These are phyloP conservation scores for Pluteus cervinus DNA, from an alignment of 768 basidiomycete genomes.

Conservation along the genomic window DNA sequence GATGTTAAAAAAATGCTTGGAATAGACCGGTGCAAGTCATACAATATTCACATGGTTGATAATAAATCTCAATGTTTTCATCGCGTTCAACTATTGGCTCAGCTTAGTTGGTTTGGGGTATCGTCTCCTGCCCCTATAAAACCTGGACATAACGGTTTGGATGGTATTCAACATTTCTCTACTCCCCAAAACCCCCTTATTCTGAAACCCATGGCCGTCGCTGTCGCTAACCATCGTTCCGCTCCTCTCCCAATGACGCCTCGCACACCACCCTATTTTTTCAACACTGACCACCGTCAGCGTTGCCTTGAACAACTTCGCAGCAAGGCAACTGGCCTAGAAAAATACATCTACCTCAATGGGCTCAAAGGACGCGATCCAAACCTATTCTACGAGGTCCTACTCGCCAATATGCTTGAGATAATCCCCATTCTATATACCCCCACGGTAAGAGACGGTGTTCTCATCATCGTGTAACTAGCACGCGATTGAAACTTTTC, in stretches of 20 bases:
- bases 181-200: too few relatives aligned
- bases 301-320: conserved; percentile 54
- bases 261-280: conserved; percentile 43
- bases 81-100: conserved; percentile 22
- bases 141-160: too few relatives aligned
- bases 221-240: conserved; percentile 3
- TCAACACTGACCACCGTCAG: conserved; percentile 44
- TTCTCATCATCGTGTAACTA: neutral
- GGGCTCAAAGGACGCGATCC: conserved; percentile 58
- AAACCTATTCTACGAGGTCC: conserved; percentile 59
- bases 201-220: too few relatives aligned
- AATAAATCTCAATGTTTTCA: conserved; percentile 1
- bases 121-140: too few relatives aligned
- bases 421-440: conserved; percentile 71
- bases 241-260: conserved; percentile 9
- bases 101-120: too few relatives aligned
- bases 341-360: conserved; percentile 68
- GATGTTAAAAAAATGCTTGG: too few relatives aligned
- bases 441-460: conserved; percentile 46
- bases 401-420: conserved; percentile 59
- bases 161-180: too few relatives aligned
- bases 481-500: conserved; percentile 10
- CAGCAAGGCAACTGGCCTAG: conserved; percentile 48
- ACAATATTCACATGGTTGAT: conserved; percentile 24
- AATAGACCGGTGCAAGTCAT: conserved; percentile 17